Base-by-base conservation (phyloP, 1,284 basidiomycete species). In the Volvariella surrecta region DNA sequence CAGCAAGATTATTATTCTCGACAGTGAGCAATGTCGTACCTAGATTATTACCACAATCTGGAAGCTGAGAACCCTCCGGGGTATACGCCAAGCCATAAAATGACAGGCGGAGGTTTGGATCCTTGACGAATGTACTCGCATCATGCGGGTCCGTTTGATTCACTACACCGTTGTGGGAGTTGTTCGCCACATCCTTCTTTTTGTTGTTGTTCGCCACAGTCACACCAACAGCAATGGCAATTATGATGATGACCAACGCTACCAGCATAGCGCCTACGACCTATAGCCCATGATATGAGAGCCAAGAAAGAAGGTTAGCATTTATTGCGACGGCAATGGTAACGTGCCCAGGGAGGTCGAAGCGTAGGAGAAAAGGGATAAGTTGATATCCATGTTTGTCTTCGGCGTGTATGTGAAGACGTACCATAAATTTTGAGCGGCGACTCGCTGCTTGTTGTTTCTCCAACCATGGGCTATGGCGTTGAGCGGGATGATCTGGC, bases 51-150 rank as follows among this genome's bases (percentile, higher is more conserved):
- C 70, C 70, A 46, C 75, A 78, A 20, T 67, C 55, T 1, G 74
- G 73, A 37, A 73, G 52, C 46, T 71, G 67, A 11, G 71, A 67
- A 46, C 74, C 71, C 41, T 68, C 69, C 0, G 82, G 82, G 1
- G 80, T 82, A 56, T 87, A 71, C 9, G 69, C 69, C 40, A 85
- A 62, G 13, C 78, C 83, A 56, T 76, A 87, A 60, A 89, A 83
- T 4, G 73, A 71, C 45, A 77, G 69, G 51, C 81, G 71, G 31
- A 88, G 61, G 4, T 66, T 63, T 1, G 68, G 46, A 57, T 87
- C 72, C 58, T 78, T 81, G 9, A 58, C 56, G 53, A 87, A 87
- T 11, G 66, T 62, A 53, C 76, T 81, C 0, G 82, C 79, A 56
- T 84, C 79, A 48, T 66, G 68, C n/a, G 68, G 64, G 46, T 75